These are phyloP conservation scores for Pythium insidiosum DNA, from an alignment of 352 stramenopile genomes.

Conservation along the genomic window DNA sequence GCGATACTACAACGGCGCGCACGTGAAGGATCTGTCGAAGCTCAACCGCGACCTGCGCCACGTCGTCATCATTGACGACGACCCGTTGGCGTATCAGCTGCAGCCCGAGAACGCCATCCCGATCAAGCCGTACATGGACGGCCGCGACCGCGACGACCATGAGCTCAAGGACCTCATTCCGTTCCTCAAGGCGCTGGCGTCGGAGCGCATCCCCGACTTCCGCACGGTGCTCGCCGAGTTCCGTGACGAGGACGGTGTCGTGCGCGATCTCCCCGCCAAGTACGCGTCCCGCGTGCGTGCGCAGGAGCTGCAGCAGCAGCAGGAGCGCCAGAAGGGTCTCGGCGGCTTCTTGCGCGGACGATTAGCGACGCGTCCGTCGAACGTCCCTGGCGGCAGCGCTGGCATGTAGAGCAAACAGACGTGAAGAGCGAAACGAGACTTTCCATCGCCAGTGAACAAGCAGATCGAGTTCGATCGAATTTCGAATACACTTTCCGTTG, in stretches of 20 bases:
- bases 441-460: too few relatives aligned
- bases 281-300: slow-evolving; percentile 71
- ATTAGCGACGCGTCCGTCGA: slow-evolving; percentile 47
- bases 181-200: slow-evolving; percentile 76
- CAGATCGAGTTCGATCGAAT: too few relatives aligned
- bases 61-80: slow-evolving; percentile 81
- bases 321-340: slow-evolving; percentile 77
- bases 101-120: slow-evolving; percentile 82
- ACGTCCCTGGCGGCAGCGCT: slow-evolving; percentile 2
- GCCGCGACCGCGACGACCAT: slow-evolving; percentile 69
- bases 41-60: slow-evolving; percentile 77
- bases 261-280: slow-evolving; percentile 68
- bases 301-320: slow-evolving; percentile 75
- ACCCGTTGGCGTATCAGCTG: slow-evolving; percentile 71
- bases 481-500: too few relatives aligned
- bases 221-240: slow-evolving; percentile 71
- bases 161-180: slow-evolving; percentile 78
- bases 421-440: too few relatives aligned
- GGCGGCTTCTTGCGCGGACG: slow-evolving; percentile 75
- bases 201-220: slow-evolving; percentile 72
- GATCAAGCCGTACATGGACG: slow-evolving; percentile 69
- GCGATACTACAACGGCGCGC: slow-evolving; percentile 72
- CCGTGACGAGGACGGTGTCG: slow-evolving; percentile 70
- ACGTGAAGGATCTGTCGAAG: slow-evolving; percentile 79
- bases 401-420: too few relatives aligned